Evolutionary conservation across 768 basidiomycete genomes (phyloP), one percentile per base, ranked within the genome.

Genomic region (Pleurotus giganteus): DNA sequence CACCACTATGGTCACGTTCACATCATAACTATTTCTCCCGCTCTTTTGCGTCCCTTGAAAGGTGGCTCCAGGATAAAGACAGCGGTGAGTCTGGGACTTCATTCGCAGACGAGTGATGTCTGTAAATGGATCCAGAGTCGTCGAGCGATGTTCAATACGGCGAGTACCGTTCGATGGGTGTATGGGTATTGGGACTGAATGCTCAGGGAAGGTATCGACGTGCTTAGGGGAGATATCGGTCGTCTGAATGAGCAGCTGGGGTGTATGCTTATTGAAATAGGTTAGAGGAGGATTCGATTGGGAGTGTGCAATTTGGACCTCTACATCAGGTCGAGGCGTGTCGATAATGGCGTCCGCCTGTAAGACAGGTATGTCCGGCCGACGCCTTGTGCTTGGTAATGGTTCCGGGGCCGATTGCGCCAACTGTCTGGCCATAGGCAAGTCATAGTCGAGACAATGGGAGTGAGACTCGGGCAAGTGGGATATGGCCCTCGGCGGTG

Each of bases 21-120:
- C 96, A 58, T 96, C 92, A 76, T 98, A 98, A 65, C 88, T 90
- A 67, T 90, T 95, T 61, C 93, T 81, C 2, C 95, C 96, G 59
- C 88, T 91, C 74, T 94, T 93, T 73, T 98, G 96, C 0, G 91
- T 94, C 2, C 96, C 96, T 57, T 84, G 79, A 69, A 95, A 98
- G 13, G 82, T 78, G 36, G 92, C 88, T 2, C 96, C 96, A 27
- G 95, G 89, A 70, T 94, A 91, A 8, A 92, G 77, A 66, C 88
- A 91, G 60, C 88, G 83, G 65, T 89, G 87, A 11, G 79, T 81
- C 59, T 84, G 84, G 17, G 86, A 79, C 45, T 86, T 82, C 32
- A 90, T 80, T 36, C 89, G 86, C 45, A 92, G 69, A 19, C 82
- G 86, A 47, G 90, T 91, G 57, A 93, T 88, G 67, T 93, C 91